These are phyloP conservation scores for Ceriops decandra DNA, from an alignment of 345 rosid genomes.

Conservation along the genomic window DNA sequence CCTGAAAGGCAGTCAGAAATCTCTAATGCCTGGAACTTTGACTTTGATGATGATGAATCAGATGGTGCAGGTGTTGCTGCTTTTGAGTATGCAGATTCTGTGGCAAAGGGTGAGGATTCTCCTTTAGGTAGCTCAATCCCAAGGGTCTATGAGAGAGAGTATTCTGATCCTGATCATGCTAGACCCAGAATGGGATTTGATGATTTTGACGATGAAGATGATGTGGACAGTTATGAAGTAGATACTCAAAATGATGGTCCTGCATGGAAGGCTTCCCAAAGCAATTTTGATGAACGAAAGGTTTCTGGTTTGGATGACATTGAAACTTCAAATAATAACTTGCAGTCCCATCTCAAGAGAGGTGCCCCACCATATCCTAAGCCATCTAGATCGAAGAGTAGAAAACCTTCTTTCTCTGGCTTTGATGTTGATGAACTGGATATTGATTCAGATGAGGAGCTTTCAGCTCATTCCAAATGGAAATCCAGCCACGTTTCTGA, in stretches of 20 bases:
- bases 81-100: constrained; percentile 78
- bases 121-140: constrained; percentile 20
- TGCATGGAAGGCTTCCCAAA: constrained; percentile 30
- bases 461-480: constrained; percentile 54
- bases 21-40: constrained; percentile 92
- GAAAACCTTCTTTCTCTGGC: constrained; percentile 31
- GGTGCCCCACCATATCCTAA: constrained; percentile 21
- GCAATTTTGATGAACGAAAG: constrained; percentile 43
- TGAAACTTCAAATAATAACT: constrained; percentile 23
- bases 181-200: constrained; percentile 65
- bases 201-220: constrained; percentile 94
- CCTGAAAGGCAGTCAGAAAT: constrained; percentile 48
- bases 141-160: constrained; percentile 31
- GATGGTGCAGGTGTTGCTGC: constrained; percentile 97
- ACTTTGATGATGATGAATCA: constrained; percentile 95
- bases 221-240: constrained; percentile 81
- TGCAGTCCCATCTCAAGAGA: constrained; percentile 23
- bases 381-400: constrained; percentile 31
- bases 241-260: constrained; percentile 42
- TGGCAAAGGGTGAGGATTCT: constrained; percentile 30
- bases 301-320: constrained; percentile 42
- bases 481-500: constrained; percentile 71
- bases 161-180: constrained; percentile 36
- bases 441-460: constrained; percentile 56
- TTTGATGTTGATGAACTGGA: constrained; percentile 49